Conservation (phyloP, 2,329 filamentous ascomycete genomes). For the Aureobasidium pullulans region DNA sequence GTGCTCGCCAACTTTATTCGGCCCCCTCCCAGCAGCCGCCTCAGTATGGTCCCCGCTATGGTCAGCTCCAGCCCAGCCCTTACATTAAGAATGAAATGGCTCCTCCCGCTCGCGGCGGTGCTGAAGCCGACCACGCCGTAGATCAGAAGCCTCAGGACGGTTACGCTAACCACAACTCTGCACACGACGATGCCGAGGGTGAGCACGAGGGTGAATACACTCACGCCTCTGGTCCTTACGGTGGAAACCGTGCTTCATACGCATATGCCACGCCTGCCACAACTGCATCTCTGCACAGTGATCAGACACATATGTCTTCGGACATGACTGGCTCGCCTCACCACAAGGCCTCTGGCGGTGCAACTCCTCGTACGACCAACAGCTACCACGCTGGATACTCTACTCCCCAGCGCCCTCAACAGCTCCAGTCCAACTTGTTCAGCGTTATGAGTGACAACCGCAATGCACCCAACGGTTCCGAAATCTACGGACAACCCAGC, state of each 20-base stretch:
- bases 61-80: slow-evolving; percentile 44
- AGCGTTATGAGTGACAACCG: slow-evolving; percentile 81
- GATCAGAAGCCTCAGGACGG: slow-evolving; percentile 57
- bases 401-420: slow-evolving; percentile 64
- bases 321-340: slow-evolving; percentile 81
- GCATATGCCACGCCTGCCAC: slow-evolving; percentile 47
- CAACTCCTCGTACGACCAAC: slow-evolving; percentile 73
- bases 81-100: slow-evolving; percentile 88
- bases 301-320: slow-evolving; percentile 68
- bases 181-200: slow-evolving; percentile 24
- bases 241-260: slow-evolving; percentile 64
- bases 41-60: slow-evolving; percentile 64
- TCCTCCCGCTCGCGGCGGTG: slow-evolving; percentile 60
- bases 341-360: slow-evolving; percentile 72
- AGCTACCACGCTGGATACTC: slow-evolving; percentile 67
- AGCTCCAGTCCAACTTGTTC: slow-evolving; percentile 68
- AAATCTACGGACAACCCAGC: slow-evolving; percentile 49
- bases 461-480: slow-evolving; percentile 55
- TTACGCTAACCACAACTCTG: slow-evolving; percentile 37
- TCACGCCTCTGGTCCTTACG: slow-evolving; percentile 66
- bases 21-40: slow-evolving; percentile 55
- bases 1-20: slow-evolving; percentile 70
- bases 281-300: slow-evolving; percentile 54
- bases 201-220: slow-evolving; percentile 68
- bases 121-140: slow-evolving; percentile 56